Evolutionary conservation across 257 asterid species (phyloP).

Genomic region (Gardenia jasminoides): DNA sequence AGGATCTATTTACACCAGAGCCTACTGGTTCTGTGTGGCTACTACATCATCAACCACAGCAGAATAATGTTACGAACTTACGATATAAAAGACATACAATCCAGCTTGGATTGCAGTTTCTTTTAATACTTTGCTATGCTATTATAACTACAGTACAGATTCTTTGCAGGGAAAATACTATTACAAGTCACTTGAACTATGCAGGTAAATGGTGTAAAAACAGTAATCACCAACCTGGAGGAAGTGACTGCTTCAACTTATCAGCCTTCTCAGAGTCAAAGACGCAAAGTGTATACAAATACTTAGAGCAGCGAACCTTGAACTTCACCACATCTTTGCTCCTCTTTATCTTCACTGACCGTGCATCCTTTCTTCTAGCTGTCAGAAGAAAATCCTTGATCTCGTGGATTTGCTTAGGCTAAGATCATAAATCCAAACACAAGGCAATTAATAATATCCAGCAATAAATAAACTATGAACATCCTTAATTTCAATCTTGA

Average conservation of each 20-base stretch:
- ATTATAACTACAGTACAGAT: not conserved
- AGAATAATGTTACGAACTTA: not conserved
- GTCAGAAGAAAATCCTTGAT: conserved; percentile 39
- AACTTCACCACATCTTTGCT: conserved; percentile 36
- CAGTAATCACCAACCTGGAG: conserved; percentile 26
- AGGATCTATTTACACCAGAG: not conserved
- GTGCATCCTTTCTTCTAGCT: conserved; percentile 36
- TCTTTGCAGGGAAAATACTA: not conserved
- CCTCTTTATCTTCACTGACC: conserved; percentile 33
- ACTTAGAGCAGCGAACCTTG: conserved; percentile 37
- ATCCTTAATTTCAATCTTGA: no score
- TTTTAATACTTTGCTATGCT: no score
- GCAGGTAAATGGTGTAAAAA: not conserved
- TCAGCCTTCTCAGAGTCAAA: conserved; percentile 36
- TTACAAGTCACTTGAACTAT: not conserved
- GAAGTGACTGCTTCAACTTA: conserved; percentile 42
- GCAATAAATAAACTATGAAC: not conserved
- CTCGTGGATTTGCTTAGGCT: conserved; percentile 37
- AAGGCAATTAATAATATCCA: not conserved
- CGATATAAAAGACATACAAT: not conserved
- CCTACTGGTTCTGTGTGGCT: not conserved
- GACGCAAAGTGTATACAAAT: conserved; percentile 29
- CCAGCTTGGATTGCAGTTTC: no score
- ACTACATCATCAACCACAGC: not conserved
- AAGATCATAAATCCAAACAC: not conserved